phyloP scores from a whole-genome alignment of 371 early-diverging fungal genomes.

The Mortierella sp. region DNA sequence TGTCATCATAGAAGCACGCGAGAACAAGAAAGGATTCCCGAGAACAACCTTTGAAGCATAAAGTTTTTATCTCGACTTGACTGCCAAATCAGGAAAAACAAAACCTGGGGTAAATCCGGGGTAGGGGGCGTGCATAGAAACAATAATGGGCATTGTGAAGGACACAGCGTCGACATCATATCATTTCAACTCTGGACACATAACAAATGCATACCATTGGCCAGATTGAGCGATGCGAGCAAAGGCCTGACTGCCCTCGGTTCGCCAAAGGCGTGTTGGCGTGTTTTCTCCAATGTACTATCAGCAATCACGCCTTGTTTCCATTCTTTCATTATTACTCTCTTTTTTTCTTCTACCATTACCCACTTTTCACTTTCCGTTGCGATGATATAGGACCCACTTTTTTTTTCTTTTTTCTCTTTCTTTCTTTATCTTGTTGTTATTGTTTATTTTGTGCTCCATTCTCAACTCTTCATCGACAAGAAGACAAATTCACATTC shows the following conservation, averaged over 20 bases:
- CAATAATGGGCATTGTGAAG: background rate
- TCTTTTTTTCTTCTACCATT: background rate
- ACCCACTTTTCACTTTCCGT: background rate
- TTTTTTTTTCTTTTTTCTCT: background rate
- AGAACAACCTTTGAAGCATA: background rate
- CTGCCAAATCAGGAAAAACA: slow-evolving; percentile 6
- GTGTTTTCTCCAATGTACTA: background rate
- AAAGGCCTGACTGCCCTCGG: no score
- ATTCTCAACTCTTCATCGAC: background rate
- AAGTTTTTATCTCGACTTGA: background rate
- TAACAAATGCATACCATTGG: no score
- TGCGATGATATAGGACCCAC: slow-evolving; percentile 4
- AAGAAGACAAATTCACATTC: background rate
- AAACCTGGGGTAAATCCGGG: slow-evolving; percentile 28
- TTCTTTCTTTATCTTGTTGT: background rate
- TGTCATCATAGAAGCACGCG: background rate
- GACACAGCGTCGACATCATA: background rate
- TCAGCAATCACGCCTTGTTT: background rate
- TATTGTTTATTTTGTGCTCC: background rate
- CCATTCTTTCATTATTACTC: background rate
- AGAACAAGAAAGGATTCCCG: background rate
- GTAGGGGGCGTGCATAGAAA: background rate
- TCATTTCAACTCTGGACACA: no score
- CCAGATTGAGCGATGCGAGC: no score
- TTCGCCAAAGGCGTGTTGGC: background rate